A percentile compares a stretch with the other conserved stretches of the same genome.
Conservation (phyloP, 192 early-diverging fungal genomes). For the Mortierella alpina region DNA sequence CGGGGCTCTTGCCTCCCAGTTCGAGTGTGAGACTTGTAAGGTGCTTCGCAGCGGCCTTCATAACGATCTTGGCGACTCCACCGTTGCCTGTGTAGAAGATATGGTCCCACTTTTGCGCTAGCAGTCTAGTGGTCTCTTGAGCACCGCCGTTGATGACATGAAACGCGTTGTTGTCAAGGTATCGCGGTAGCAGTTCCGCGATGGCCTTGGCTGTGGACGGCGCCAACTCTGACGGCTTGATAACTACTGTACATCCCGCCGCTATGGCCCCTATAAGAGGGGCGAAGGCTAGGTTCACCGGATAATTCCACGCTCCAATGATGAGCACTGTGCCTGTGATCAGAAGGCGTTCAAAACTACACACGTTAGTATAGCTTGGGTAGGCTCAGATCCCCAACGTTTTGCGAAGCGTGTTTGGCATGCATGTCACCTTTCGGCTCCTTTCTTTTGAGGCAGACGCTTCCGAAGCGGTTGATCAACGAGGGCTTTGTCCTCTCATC, state of each 20-base stretch:
- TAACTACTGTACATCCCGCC: constrained; percentile 82
- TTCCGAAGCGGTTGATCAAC: constrained; percentile 57
- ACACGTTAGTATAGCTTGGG: too few relatives aligned
- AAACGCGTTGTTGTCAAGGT: constrained; percentile 74
- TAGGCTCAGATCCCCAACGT: too few relatives aligned
- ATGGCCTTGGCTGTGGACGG: constrained; percentile 69
- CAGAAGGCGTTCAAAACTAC: constrained; percentile 22
- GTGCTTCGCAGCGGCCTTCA: constrained; percentile 79
- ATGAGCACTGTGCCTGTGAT: constrained; percentile 55
- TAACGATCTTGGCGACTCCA: constrained; percentile 80
- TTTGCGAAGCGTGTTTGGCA: too few relatives aligned
- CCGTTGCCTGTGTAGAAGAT: constrained; percentile 92
- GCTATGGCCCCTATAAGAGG: constrained; percentile 90
- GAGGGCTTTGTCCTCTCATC: constrained; percentile 56
- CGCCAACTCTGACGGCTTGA: constrained; percentile 88
- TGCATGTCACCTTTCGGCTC: constrained; percentile 79
- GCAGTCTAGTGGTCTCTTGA: constrained; percentile 75
- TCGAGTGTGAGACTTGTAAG: constrained; percentile 88
- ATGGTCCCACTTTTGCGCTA: constrained; percentile 80
- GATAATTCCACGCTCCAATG: constrained; percentile 67
- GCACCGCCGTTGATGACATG: constrained; percentile 81
- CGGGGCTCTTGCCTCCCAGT: constrained; percentile 87
- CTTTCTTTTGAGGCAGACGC: constrained; percentile 63
- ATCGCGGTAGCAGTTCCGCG: constrained; percentile 70
- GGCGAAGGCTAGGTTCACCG: constrained; percentile 66